phyloP scores from a whole-genome alignment of 1,284 basidiomycete genomes.

The Vanrija sp. region DNA sequence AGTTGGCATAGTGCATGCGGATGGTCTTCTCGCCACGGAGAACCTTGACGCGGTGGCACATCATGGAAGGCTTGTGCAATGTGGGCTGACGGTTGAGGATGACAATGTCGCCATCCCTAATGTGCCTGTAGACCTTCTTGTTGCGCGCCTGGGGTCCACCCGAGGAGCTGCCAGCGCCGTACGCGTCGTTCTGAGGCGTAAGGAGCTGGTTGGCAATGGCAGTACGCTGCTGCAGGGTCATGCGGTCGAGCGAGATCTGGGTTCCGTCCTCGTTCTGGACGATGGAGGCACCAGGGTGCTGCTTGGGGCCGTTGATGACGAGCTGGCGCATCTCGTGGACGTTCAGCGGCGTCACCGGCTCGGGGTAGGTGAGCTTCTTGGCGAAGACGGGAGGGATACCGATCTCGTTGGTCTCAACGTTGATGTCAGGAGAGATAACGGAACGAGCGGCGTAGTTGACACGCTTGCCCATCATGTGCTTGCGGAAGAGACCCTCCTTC shows the following conservation, averaged over 20 bases:
- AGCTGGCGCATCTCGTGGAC: constrained; percentile 82
- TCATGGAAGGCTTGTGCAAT: constrained; percentile 99
- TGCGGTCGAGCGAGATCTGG: constrained; percentile 76
- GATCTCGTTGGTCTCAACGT: constrained; percentile 99
- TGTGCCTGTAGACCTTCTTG: constrained; percentile 96
- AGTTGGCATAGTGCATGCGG: constrained; percentile 99
- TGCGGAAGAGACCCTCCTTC: constrained; percentile 97
- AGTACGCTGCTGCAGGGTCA: constrained; percentile 80
- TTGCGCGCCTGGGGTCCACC: constrained; percentile 68
- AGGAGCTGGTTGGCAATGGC: constrained; percentile 96
- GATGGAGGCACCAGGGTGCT: constrained; percentile 89
- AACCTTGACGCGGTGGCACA: constrained; percentile 93
- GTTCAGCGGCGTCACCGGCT: constrained; percentile 91
- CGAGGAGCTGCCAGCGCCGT: constrained; percentile 53
- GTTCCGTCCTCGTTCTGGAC: constrained; percentile 94
- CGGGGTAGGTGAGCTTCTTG: constrained; percentile 93
- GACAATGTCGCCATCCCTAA: constrained; percentile 91
- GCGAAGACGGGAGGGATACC: constrained; percentile 98
- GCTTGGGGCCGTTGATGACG: constrained; percentile 86
- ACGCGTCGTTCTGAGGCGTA: constrained; percentile 77
- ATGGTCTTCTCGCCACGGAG: constrained; percentile 97
- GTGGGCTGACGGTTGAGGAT: constrained; percentile 98
- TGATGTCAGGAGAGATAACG: constrained; percentile 98
- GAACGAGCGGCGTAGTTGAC: constrained; percentile 99
- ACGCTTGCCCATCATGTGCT: constrained; percentile 99